These are phyloP conservation scores for Rhododendron simsii DNA, from an alignment of 148 eudicot species.

Conservation along the genomic window DNA sequence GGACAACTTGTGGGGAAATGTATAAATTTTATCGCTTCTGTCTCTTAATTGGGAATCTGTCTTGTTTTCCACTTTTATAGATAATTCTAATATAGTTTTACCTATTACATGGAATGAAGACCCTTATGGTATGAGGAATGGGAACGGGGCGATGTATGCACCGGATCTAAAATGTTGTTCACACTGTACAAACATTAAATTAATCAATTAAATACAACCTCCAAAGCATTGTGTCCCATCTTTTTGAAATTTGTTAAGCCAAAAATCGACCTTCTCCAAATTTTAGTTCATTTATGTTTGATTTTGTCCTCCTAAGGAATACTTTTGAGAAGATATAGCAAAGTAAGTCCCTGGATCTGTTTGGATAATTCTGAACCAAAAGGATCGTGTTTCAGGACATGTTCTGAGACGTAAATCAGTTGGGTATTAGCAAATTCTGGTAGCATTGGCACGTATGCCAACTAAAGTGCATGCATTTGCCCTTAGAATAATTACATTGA, in stretches of 20 bases:
- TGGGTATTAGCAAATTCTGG: neutral
- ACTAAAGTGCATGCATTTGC: neutral
- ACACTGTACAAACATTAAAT: neutral
- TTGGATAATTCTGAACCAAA: neutral
- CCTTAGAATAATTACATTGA: neutral
- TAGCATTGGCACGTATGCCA: neutral
- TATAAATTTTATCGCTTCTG: neutral
- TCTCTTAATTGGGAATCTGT: neutral
- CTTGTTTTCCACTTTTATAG: neutral
- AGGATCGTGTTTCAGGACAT: neutral
- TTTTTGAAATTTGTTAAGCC: neutral
- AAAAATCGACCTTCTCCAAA: neutral
- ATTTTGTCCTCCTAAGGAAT: neutral
- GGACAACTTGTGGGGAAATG: neutral
- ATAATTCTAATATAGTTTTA: neutral
- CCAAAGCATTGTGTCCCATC: neutral
- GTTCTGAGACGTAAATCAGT: neutral
- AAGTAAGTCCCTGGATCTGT: neutral
- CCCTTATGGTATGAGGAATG: neutral
- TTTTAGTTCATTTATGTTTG: neutral
- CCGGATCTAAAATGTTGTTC: neutral
- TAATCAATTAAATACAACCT: neutral
- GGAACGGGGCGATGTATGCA: neutral
- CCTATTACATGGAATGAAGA: neutral
- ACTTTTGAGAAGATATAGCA: neutral